Base-by-base conservation (phyloP, 2,329 filamentous ascomycete species). In the Xylaria sp. region DNA sequence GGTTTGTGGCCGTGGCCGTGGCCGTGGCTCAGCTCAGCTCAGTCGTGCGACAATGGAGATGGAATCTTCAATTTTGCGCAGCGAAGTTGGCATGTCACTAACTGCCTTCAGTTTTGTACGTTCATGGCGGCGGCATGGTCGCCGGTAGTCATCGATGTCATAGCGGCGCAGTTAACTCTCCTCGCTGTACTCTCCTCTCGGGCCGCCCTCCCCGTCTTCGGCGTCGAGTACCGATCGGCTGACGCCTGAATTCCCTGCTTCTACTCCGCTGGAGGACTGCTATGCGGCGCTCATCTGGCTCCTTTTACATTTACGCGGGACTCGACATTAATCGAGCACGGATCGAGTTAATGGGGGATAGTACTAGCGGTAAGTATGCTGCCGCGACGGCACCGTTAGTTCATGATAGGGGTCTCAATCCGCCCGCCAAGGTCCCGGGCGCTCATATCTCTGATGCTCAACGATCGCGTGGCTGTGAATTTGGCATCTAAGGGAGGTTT, bases 291-390 rank as follows among this genome's bases (percentile, higher is more conserved):
- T 79, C 1, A 29, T 62, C 15, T 79, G 74, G 75, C 38, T 77
- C 0, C 65, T 69, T 1, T 45, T 62, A 0, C 71, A 77, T 55
- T 71, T 73, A n/a, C 1, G 65, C 70, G 0, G 63, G 66, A 36
- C 63, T 78, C 2, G 81, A 81, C 3, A 79, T 85, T 36, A 74
- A 78, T 20, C 72, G 77, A 1, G 78, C 83, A 0, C 83, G 82
- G 25, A 81, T 87, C 44, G 81, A 84, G 3, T 76, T 87, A 15
- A 81, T 81, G 66, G 85, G 85, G 9, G 85, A 87, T 68, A 85
- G 82, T 42, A 85, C 85, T 0, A 85, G 85, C 2, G 85, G 84
- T 0, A 85, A 85, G 54, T 76, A 87, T 9, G 84, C 84, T 0
- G 83, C 84, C 0, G 83, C 81, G 1, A 77, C 84, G 67, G 78